These are phyloP conservation scores for Penicillium vulpinum DNA, from an alignment of 2,329 filamentous ascomycete genomes.

Conservation along the genomic window DNA sequence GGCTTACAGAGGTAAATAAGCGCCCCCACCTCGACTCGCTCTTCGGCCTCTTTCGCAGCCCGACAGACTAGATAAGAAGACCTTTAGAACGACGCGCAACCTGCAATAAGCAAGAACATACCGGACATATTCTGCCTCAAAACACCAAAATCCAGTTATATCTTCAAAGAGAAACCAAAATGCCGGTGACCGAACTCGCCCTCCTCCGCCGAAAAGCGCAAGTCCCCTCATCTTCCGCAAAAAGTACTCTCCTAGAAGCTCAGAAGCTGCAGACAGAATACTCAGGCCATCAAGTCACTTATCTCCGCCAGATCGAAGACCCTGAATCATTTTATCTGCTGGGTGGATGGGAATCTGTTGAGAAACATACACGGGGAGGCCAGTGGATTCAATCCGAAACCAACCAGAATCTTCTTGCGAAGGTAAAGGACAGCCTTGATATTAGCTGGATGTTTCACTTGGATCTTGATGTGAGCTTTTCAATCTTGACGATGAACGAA, in stretches of 20 bases:
- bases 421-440: conserved; percentile 39
- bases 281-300: conserved; percentile 40
- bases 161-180: not conserved
- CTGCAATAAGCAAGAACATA: too few relatives aligned
- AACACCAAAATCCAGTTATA: too few relatives aligned
- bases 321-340: conserved; percentile 46
- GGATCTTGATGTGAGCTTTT: conserved; percentile 34
- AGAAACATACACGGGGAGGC: conserved; percentile 38
- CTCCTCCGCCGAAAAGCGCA: conserved; percentile 39
- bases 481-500: too few relatives aligned
- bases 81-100: not conserved
- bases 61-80: not conserved
- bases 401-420: conserved; percentile 44
- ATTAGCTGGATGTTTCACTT: conserved; percentile 50
- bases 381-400: conserved; percentile 45
- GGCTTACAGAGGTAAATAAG: not conserved
- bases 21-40: not conserved
- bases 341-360: conserved; percentile 48
- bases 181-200: conserved; percentile 46
- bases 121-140: too few relatives aligned
- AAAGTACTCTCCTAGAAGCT: conserved; percentile 33
- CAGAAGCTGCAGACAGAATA: conserved; percentile 40
- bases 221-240: conserved; percentile 27
- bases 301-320: conserved; percentile 48
- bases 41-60: not conserved